Percentiles rank a stretch among this genome's conserved stretches.
Conservation (phyloP, 2,329 filamentous ascomycete genomes). For the Dactylellina haptotyla region DNA sequence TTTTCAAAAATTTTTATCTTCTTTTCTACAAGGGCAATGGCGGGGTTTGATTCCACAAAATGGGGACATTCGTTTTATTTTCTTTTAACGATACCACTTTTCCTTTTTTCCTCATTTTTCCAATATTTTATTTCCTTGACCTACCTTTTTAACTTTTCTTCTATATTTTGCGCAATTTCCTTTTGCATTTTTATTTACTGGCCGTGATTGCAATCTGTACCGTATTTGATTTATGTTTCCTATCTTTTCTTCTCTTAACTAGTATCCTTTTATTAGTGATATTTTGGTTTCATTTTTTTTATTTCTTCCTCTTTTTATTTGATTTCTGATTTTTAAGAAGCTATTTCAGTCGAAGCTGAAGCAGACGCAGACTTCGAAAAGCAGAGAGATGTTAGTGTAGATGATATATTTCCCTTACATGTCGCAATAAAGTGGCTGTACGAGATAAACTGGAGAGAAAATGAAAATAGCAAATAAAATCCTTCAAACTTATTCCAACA, state of each 20-base stretch:
- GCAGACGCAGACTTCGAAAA: neutral
- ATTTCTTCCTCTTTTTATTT: neutral
- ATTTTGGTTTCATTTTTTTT: neutral
- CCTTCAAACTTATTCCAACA: neutral
- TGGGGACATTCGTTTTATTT: constrained; percentile 44
- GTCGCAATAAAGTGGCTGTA: neutral
- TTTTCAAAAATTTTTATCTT: neutral
- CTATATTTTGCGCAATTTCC: constrained; percentile 4
- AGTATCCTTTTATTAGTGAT: neutral
- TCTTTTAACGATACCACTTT: constrained; percentile 42
- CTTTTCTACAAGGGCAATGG: constrained; percentile 11
- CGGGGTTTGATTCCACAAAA: constrained; percentile 26
- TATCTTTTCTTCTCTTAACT: neutral
- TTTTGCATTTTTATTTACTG: constrained; percentile 13
- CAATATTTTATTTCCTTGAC: constrained; percentile 4
- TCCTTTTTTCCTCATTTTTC: constrained; percentile 9
- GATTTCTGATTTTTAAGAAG: neutral
- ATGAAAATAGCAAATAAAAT: neutral
- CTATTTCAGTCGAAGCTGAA: neutral
- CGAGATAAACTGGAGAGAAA: neutral
- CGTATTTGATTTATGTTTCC: neutral
- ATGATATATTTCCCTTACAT: too few relatives aligned
- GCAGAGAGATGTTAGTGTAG: too few relatives aligned
- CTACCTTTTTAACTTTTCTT: constrained; percentile 23
- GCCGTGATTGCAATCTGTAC: neutral